These are phyloP conservation scores for Moniliella sp. DNA, from an alignment of 1,284 basidiomycete genomes.

Conservation along the genomic window DNA sequence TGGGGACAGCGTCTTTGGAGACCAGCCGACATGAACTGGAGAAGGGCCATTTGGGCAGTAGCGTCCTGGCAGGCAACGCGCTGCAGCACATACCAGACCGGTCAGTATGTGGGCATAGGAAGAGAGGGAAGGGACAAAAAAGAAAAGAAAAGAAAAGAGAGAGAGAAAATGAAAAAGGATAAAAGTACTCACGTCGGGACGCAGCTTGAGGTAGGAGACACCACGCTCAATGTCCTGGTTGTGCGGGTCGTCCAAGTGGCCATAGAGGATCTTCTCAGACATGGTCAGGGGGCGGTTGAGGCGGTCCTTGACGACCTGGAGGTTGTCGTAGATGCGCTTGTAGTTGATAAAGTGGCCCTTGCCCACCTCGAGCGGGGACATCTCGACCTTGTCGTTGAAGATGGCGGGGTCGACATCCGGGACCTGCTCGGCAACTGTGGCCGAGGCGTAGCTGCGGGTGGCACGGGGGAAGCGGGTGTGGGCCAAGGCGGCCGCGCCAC, in stretches of 20 bases:
- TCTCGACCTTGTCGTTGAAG: constrained; percentile 31
- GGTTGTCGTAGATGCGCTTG: constrained; percentile 30
- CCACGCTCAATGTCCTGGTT: constrained; percentile 24
- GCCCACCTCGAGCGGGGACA: constrained; percentile 28
- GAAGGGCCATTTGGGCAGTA: constrained; percentile 95
- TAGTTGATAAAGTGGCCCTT: constrained; percentile 33
- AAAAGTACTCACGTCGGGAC: constrained; percentile 25
- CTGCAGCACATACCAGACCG: constrained; percentile 38
- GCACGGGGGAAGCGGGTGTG: too few species aligned
- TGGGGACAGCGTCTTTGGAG: constrained; percentile 71
- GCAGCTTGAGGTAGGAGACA: constrained; percentile 31
- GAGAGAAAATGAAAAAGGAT: neutral
- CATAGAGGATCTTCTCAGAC: constrained; percentile 34
- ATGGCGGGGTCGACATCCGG: constrained; percentile 15
- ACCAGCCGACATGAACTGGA: constrained; percentile 97
- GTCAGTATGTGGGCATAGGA: constrained; percentile 57
- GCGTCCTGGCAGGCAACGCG: constrained; percentile 99
- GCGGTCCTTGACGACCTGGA: constrained; percentile 24
- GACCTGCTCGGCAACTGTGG: constrained; percentile 29
- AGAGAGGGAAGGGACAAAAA: neutral
- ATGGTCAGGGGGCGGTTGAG: constrained; percentile 31
- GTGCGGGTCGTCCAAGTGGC: constrained; percentile 30
- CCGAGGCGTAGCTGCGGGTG: too few species aligned
- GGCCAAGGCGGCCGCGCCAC: too few species aligned
- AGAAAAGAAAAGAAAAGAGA: constrained; percentile 5